phyloP scores from a whole-genome alignment of 169 alveolate genomes.

The Plasmodium reichenowi region DNA sequence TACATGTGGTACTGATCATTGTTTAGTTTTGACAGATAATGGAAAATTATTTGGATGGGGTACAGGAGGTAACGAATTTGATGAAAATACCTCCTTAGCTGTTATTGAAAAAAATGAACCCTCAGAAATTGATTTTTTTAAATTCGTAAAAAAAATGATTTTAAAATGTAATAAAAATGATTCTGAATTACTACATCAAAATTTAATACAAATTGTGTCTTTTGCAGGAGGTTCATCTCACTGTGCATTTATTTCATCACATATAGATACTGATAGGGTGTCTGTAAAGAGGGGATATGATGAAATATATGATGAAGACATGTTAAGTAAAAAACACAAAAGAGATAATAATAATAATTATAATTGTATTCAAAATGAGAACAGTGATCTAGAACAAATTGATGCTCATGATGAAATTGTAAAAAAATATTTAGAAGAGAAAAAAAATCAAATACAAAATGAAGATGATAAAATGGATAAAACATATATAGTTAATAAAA shows the following conservation, averaged over 20 bases:
- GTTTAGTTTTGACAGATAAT: slow-evolving; percentile 62
- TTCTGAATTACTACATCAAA: background rate
- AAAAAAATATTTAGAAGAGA: background rate
- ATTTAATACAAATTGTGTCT: slow-evolving; percentile 25
- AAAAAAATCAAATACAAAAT: slow-evolving; percentile 7
- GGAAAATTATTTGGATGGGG: slow-evolving; percentile 73
- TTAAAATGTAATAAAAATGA: slow-evolving; percentile 9
- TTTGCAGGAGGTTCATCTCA: slow-evolving; percentile 73
- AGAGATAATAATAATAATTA: background rate
- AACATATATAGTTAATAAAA: background rate
- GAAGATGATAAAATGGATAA: background rate
- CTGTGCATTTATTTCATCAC: slow-evolving; percentile 64
- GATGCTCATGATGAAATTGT: background rate
- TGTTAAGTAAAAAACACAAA: slow-evolving; percentile 27
- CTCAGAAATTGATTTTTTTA: slow-evolving; percentile 32
- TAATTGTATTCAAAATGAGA: background rate
- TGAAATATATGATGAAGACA: slow-evolving; percentile 15
- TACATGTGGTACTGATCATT: slow-evolving; percentile 72
- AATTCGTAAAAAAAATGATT: slow-evolving; percentile 17
- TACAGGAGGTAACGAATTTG: slow-evolving; percentile 68
- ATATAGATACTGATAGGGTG: slow-evolving; percentile 17
- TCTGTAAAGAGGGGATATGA: slow-evolving; percentile 43
- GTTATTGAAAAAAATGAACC: slow-evolving; percentile 41
- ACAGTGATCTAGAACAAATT: background rate
- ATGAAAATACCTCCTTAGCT: slow-evolving; percentile 16